Base-by-base conservation (phyloP, 2,329 filamentous ascomycete genomes). In the Zasmidium cellare region DNA sequence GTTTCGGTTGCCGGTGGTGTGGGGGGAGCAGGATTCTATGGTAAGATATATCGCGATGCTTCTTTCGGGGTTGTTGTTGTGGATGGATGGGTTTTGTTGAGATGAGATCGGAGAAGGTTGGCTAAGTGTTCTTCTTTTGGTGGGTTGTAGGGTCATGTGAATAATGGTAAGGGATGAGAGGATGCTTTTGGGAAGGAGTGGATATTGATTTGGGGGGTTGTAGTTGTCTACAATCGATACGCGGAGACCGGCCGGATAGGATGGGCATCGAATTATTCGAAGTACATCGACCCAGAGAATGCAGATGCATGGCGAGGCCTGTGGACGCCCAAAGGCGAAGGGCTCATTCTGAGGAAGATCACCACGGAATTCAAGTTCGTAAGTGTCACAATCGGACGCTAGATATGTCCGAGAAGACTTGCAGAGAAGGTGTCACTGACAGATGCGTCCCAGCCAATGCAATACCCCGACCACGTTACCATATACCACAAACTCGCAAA, bases 281-380 rank as follows among this genome's bases (percentile, higher is more conserved):
- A 80, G 1, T 76, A 84, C 59, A 77, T 85, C 48, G 86, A 91
- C 66, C 83, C 85, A 0, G 72, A 75, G 25, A 81, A 92, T 63
- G 78, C 79, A 56, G 72, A 78, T 45, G 77, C 84, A 60, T 96
- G 92, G 91, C 74, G 76, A 14, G 82, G 88, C 49, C 77, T 96
- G 44, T 84, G 89, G 77, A 86, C 82, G 14, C 85, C 88, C 0
- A 81, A 77, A 22, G 82, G 83, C 1, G 78, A 86, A 18, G 92
- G 92, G 0, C 72, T 96, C 56, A 94, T 96, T 58, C 75, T 96
- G 69, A 84, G 86, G 67, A 91, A 87, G 65, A 91, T 96, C 65
- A 88, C 83, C 66, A 87, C 89, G 0, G 88, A 96, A 65, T 96
- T 89, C 75, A 96, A 96, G 77, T 92, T 96, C 76, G 91, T 94